Conservation (phyloP, 1,284 basidiomycete species). For the Polyporus tsugae region DNA sequence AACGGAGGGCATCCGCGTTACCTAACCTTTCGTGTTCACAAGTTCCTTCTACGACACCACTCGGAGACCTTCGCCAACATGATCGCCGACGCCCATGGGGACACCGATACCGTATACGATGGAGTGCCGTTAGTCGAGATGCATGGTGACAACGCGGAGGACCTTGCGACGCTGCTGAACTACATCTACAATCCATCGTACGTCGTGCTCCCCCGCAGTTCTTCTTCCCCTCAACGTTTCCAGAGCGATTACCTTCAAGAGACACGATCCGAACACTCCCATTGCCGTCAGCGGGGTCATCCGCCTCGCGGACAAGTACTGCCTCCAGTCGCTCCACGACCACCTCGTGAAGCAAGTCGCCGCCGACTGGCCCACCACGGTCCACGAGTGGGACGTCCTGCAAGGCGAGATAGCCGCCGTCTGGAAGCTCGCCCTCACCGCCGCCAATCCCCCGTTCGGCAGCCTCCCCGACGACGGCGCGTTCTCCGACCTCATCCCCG, state of each 20-base stretch:
- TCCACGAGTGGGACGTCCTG: conserved; percentile 63
- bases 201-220: not conserved
- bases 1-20: not conserved
- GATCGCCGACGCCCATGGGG: conserved; percentile 58
- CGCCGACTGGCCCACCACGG: conserved; percentile 67
- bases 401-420: conserved; percentile 25
- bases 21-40: conserved; percentile 69
- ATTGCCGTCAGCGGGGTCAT: conserved; percentile 57
- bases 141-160: conserved; percentile 30
- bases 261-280: conserved; percentile 31
- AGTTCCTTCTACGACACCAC: conserved; percentile 68
- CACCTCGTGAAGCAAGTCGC: conserved; percentile 62
- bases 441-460: not conserved
- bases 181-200: conserved; percentile 55
- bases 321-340: conserved; percentile 62
- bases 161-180: conserved; percentile 53
- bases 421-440: not conserved
- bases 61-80: conserved; percentile 72
- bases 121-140: conserved; percentile 28
- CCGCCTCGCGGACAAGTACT: conserved; percentile 72
- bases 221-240: not conserved
- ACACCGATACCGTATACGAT: conserved; percentile 23
- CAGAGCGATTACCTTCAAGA: conserved; percentile 17
- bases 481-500: conserved; percentile 26
- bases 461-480: not conserved